Conservation (phyloP, 2,329 filamentous ascomycete species). For the Capronia coronata region DNA sequence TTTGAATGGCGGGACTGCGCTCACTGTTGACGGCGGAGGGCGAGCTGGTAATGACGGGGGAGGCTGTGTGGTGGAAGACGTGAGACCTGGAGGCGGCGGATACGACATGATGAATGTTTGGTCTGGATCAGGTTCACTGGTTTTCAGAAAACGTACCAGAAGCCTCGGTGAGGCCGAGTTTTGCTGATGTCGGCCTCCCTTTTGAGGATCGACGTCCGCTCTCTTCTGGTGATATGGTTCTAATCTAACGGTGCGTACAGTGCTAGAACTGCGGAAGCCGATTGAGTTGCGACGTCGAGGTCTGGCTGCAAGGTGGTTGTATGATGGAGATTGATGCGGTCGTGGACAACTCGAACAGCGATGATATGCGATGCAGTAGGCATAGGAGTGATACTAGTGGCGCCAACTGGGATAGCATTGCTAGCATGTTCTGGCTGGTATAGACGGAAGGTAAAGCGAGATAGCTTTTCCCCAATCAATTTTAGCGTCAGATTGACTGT, state of each 20-base stretch:
- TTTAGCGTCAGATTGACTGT: too few relatives aligned
- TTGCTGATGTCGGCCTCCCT: neutral
- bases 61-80: conserved; percentile 36
- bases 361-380: neutral
- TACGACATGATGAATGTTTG: conserved; percentile 65
- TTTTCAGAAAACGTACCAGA: conserved; percentile 22
- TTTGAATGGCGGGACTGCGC: conserved; percentile 40
- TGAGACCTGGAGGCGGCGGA: conserved; percentile 74
- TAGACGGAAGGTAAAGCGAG: conserved; percentile 1
- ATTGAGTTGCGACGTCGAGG: neutral
- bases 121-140: conserved; percentile 29
- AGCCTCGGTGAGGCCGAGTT: conserved; percentile 8
- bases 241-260: too few relatives aligned
- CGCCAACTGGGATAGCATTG: neutral
- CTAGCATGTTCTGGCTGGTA: neutral
- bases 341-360: neutral
- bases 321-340: neutral
- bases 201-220: neutral
- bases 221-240: neutral
- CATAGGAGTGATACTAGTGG: too few relatives aligned
- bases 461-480: neutral
- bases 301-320: too few relatives aligned
- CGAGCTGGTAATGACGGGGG: conserved; percentile 67
- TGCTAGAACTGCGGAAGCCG: too few relatives aligned
- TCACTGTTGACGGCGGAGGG: conserved; percentile 57